Conservation (phyloP, 805 yeast genomes). For the Metschnikowia shivogae region DNA sequence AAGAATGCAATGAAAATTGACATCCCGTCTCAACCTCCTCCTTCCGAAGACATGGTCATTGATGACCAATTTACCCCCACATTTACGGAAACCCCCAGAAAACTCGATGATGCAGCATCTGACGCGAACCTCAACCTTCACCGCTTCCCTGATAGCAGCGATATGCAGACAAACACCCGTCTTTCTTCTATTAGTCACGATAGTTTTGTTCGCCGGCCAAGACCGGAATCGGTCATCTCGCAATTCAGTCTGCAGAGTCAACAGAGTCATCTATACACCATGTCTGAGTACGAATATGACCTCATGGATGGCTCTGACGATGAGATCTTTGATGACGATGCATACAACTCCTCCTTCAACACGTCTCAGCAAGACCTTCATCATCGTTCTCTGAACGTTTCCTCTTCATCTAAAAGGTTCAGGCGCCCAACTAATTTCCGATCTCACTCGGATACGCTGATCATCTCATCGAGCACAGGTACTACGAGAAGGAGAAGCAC, state of each 20-base stretch:
- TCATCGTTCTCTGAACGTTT: constrained; percentile 14
- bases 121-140: background rate
- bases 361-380: constrained; percentile 27
- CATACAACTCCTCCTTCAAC: constrained; percentile 37
- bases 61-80: background rate
- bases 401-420: constrained; percentile 13
- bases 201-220: constrained; percentile 14
- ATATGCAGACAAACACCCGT: background rate
- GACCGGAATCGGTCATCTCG: constrained; percentile 41
- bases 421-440: constrained; percentile 32
- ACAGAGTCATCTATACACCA: constrained; percentile 38
- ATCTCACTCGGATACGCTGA: constrained; percentile 34
- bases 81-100: background rate
- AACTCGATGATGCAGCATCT: background rate
- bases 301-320: constrained; percentile 38
- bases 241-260: constrained; percentile 39
- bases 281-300: constrained; percentile 41
- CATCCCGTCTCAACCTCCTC: constrained; percentile 2
- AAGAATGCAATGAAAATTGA: constrained; percentile 4
- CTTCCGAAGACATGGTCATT: background rate
- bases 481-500: constrained; percentile 26
- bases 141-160: background rate
- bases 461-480: constrained; percentile 28
- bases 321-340: constrained; percentile 31
- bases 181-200: constrained; percentile 8